Conservation (phyloP, 2,329 filamentous ascomycete genomes). For the Tolypocladium cylindrosporum region DNA sequence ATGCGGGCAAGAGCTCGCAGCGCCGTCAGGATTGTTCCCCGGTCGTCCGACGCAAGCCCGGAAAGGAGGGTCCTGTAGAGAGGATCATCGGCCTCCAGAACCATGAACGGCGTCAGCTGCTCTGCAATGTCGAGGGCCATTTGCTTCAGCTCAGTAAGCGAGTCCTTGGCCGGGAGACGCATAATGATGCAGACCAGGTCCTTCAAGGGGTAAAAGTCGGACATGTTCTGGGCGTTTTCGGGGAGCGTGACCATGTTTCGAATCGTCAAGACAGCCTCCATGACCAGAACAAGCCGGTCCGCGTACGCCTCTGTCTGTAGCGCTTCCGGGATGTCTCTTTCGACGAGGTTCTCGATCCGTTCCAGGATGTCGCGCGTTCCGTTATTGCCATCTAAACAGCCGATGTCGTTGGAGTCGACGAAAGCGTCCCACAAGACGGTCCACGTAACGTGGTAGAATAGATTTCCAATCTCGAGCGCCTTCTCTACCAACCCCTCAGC, state of each 20-base stretch:
- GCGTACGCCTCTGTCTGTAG: constrained; percentile 63
- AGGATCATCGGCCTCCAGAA: constrained; percentile 61
- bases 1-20: constrained; percentile 78
- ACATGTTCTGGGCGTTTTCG: constrained; percentile 77
- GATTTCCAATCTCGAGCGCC: constrained; percentile 62
- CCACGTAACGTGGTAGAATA: constrained; percentile 81
- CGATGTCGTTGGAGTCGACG: constrained; percentile 43
- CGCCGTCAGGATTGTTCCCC: constrained; percentile 70
- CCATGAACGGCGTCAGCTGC: constrained; percentile 74
- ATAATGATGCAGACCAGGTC: constrained; percentile 78
- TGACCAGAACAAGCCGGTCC: constrained; percentile 64
- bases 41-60: constrained; percentile 59
- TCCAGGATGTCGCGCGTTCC: constrained; percentile 50
- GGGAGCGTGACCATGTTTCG: constrained; percentile 93
- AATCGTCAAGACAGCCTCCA: constrained; percentile 77
- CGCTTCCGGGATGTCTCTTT: constrained; percentile 53
- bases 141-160: constrained; percentile 76
- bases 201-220: constrained; percentile 63
- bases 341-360: constrained; percentile 54
- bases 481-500: constrained; percentile 84
- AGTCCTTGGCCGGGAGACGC: constrained; percentile 62
- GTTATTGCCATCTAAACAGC: constrained; percentile 30
- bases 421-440: constrained; percentile 56
- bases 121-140: constrained; percentile 87
- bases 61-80: constrained; percentile 66